Conservation (phyloP, 805 yeast species). For the Sungouiella thailandica region DNA sequence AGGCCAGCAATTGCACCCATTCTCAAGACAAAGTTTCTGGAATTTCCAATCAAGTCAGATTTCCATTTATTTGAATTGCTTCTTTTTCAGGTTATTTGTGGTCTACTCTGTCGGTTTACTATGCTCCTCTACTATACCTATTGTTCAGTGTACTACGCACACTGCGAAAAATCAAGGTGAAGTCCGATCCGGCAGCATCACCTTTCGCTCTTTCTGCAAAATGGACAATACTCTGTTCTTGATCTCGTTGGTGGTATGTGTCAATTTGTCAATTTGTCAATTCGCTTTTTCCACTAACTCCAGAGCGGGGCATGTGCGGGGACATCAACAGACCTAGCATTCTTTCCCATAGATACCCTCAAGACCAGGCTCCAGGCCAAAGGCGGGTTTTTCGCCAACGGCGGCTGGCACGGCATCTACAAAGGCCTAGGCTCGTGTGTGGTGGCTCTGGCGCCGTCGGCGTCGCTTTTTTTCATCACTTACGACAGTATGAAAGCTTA, state of each 20-base stretch:
- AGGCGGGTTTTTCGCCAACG: conserved; percentile 89
- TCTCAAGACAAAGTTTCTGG: too few relatives aligned
- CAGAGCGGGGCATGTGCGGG: conserved; percentile 94
- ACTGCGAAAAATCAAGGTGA: too few relatives aligned
- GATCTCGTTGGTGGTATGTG: conserved; percentile 31
- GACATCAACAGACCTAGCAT: conserved; percentile 87
- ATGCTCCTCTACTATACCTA: too few relatives aligned
- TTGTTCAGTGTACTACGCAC: too few relatives aligned
- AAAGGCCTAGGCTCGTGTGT: conserved; percentile 91
- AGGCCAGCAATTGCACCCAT: too few relatives aligned
- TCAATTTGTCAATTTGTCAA: neutral
- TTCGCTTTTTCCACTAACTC: conserved; percentile 9
- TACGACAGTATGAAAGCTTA: conserved; percentile 68
- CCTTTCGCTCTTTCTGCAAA: neutral
- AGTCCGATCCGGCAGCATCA: too few relatives aligned
- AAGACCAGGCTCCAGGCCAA: conserved; percentile 93
- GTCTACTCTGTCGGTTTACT: too few relatives aligned
- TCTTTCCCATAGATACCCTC: conserved; percentile 93
- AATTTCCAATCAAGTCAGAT: too few relatives aligned
- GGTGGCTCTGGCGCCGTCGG: conserved; percentile 86
- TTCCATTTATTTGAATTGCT: too few relatives aligned
- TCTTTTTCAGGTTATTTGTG: too few relatives aligned
- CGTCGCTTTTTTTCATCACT: conserved; percentile 51
- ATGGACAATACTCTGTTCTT: conserved; percentile 28
- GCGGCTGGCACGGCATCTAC: conserved; percentile 90